Conservation (phyloP, 306 rosid species). For the Crataegus laevigata region DNA sequence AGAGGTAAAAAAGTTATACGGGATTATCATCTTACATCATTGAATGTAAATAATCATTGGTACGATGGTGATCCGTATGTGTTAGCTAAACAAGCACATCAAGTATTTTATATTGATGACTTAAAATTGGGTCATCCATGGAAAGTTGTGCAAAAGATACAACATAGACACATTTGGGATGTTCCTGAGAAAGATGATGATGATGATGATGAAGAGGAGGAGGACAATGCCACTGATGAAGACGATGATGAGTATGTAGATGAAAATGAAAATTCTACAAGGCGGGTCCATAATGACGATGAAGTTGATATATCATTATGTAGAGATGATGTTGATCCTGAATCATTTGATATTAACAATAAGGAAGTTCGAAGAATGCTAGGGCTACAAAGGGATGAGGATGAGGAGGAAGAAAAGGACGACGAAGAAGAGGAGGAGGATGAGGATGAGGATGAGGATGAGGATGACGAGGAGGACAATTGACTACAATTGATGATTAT, state of each 20-base stretch:
- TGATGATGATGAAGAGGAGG: neutral
- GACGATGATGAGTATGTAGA: neutral
- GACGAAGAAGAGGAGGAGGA: too few species aligned
- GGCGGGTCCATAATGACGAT: neutral
- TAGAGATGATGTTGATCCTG: neutral
- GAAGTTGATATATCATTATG: neutral
- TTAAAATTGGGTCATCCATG: too few species aligned
- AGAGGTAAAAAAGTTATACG: neutral
- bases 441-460: too few species aligned
- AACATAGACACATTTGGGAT: too few species aligned
- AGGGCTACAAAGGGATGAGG: neutral
- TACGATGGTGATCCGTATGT: neutral
- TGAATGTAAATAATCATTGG: neutral
- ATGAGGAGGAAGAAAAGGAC: too few species aligned
- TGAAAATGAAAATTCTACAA: neutral
- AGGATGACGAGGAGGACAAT: too few species aligned
- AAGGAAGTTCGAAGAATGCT: neutral
- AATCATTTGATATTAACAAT: neutral
- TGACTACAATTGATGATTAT: too few species aligned
- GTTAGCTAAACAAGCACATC: neutral
- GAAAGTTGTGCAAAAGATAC: too few species aligned
- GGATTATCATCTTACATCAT: neutral
- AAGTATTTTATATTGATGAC: too few species aligned
- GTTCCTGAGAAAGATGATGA: too few species aligned
- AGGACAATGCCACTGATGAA: neutral